phyloP scores from a whole-genome alignment of 140 eudicot species.

The Oenanthe javanica region DNA sequence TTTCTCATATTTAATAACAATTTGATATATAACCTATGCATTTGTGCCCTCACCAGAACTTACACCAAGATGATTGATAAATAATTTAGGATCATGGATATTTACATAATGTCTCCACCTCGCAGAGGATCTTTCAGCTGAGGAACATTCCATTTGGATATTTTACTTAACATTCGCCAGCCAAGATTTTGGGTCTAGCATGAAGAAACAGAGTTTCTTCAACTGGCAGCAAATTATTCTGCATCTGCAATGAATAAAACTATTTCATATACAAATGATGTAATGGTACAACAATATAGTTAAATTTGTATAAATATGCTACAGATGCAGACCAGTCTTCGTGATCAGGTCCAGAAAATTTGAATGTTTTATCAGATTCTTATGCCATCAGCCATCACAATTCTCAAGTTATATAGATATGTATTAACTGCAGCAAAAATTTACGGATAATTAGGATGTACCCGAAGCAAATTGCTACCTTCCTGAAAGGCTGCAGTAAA shows the following conservation, averaged over 20 bases:
- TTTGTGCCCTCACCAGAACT: background rate
- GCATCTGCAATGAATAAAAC: background rate
- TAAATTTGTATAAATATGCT: background rate
- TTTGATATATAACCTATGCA: background rate
- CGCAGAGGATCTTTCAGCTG: background rate
- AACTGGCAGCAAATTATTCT: background rate
- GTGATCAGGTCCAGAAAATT: background rate
- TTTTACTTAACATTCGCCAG: background rate
- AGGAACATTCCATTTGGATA: too few relatives aligned
- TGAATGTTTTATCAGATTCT: background rate
- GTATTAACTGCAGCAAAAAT: background rate
- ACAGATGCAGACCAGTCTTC: background rate
- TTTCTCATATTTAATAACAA: background rate
- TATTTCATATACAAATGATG: background rate
- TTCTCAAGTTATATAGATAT: background rate
- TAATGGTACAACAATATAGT: background rate
- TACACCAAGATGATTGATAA: background rate
- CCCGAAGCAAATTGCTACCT: background rate
- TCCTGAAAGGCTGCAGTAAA: background rate
- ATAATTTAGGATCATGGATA: background rate
- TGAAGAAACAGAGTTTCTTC: background rate
- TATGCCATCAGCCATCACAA: background rate
- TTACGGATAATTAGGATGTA: background rate
- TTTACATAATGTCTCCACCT: constrained; percentile 2
- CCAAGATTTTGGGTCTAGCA: background rate